Conservation (phyloP, 176 grass and related monocot genomes). For the Aegilops speltoides region DNA sequence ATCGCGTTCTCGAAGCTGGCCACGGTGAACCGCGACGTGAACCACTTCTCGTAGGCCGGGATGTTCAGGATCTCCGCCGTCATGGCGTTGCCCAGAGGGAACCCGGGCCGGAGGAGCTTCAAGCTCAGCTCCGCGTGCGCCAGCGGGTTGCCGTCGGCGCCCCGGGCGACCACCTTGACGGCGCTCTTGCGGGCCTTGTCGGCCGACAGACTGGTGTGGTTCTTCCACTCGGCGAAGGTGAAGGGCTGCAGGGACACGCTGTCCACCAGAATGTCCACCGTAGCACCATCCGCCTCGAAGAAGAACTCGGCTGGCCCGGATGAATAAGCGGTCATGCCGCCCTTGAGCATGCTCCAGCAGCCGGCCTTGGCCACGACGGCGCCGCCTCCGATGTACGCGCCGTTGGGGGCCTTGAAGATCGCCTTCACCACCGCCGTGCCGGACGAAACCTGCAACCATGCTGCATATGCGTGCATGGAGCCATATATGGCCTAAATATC, state of each 20-base stretch:
- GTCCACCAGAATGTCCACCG: conserved; percentile 56
- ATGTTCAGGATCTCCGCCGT: conserved; percentile 58
- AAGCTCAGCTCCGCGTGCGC: conserved; percentile 40
- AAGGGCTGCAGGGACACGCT: conserved; percentile 68
- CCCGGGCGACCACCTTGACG: conserved; percentile 37
- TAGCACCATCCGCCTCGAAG: conserved; percentile 52
- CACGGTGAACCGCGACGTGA: conserved; percentile 58
- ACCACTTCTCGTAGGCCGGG: conserved; percentile 61
- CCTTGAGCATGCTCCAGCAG: conserved; percentile 84
- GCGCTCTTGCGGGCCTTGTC: conserved; percentile 38
- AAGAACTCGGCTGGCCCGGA: conserved; percentile 54
- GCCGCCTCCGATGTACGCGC: conserved; percentile 40
- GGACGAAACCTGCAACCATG: conserved; percentile 59
- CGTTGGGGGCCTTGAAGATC: conserved; percentile 34
- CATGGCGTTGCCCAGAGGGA: conserved; percentile 71
- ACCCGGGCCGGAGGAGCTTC: conserved; percentile 25
- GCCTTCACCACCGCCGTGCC: conserved; percentile 53
- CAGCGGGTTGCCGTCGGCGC: conserved; percentile 23
- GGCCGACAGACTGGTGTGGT: conserved; percentile 43
- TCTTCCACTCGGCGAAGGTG: conserved; percentile 59
- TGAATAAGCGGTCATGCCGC: conserved; percentile 55
- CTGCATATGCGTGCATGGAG: background rate
- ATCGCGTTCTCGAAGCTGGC: conserved; percentile 87
- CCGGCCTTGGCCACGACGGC: background rate
- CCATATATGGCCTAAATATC: no score